Base-by-base conservation (phyloP, 495 filamentous ascomycete species). In the Platismatia glauca region DNA sequence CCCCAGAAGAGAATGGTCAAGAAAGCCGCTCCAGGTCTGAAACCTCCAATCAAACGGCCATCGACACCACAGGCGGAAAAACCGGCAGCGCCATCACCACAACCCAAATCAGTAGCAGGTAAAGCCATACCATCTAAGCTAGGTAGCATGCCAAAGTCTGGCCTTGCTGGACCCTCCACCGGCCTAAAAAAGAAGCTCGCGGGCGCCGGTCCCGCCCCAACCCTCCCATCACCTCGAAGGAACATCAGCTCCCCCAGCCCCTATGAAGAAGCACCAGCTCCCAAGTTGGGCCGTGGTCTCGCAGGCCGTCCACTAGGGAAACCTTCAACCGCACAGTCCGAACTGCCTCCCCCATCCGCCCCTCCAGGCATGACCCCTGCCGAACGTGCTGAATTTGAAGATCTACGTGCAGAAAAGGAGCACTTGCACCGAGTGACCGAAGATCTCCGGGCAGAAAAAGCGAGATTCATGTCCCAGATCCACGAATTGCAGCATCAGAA, bases 401-500 rank as follows among this genome's bases (percentile, higher is more conserved):
- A 95, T 63, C 81, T 97, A 20, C 88, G 92, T 18, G 74, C 82
- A 24, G 89, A 94, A 53, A 89, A 90, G 64, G 94, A 96, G 38
- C 84, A 84, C 34, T 79, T 94, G 38, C 79, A 80, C 15, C 84
- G 84, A 63, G 80, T 84, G 57, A 79, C 83, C 44, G 89, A 94
- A 52, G 91, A 97, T 22, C 75, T 90, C 57, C 85, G 88, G 22
- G 78, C 85, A 33, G 89, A 95, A 48, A 85, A 88, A 50, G 80
- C 84, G 22, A 89, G 83, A 64, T 77, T 93, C 13, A 81, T 79
- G 48, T 91, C 88, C 0, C 88, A 93, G 64, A 83, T 97, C 55
- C 86, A 88, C 58, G 92, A 97, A 71, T 79, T 97, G 3, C 90
- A 93, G 72, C 91, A 95, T 66, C 88, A 96, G 69, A 97, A 99